Percentiles rank a stretch among this genome's conserved stretches.
phyloP scores from a whole-genome alignment of 371 early-diverging fungal species.

The Capillidium heterosporum region DNA sequence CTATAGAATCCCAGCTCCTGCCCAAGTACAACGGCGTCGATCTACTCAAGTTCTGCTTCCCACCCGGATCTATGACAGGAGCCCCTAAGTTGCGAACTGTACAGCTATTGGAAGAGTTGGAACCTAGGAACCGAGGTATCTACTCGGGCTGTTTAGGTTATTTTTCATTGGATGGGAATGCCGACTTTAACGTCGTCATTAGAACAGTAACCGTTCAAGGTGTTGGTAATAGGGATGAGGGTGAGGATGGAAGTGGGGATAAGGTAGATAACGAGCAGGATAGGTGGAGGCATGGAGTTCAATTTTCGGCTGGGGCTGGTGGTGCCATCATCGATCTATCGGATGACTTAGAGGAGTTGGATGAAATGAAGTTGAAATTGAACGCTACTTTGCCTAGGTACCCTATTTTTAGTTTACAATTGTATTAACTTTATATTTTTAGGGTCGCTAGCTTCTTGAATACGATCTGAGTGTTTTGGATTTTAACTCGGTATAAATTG shows the following conservation, averaged over 20 bases:
- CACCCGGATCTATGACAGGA: slow-evolving; percentile 95
- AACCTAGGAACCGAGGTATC: slow-evolving; percentile 54
- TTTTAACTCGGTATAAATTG: no score
- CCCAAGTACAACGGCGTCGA: slow-evolving; percentile 41
- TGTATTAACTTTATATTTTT: no score
- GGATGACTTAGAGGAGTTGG: slow-evolving; percentile 68
- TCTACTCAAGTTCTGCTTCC: slow-evolving; percentile 63
- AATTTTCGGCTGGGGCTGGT: slow-evolving; percentile 85
- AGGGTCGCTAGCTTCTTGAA: no score
- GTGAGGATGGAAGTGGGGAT: no score
- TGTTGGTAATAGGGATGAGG: no score
- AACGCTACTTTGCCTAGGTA: slow-evolving; percentile 40
- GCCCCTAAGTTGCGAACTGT: slow-evolving; percentile 85
- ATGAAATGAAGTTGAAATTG: slow-evolving; percentile 50
- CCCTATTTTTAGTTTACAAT: no score
- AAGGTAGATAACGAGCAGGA: slow-evolving; percentile 22
- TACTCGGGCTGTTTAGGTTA: slow-evolving; percentile 90
- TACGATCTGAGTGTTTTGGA: no score
- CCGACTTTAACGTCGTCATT: slow-evolving; percentile 69
- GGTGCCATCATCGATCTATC: slow-evolving; percentile 83
- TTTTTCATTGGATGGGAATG: slow-evolving; percentile 35
- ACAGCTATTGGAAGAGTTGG: slow-evolving; percentile 58
- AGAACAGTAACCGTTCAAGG: slow-evolving; percentile 36
- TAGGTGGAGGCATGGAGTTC: no score
- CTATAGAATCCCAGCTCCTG: slow-evolving; percentile 46